Base-by-base conservation (phyloP, 1,139 yeast genomes). In the Hyphopichia khmerensis region DNA sequence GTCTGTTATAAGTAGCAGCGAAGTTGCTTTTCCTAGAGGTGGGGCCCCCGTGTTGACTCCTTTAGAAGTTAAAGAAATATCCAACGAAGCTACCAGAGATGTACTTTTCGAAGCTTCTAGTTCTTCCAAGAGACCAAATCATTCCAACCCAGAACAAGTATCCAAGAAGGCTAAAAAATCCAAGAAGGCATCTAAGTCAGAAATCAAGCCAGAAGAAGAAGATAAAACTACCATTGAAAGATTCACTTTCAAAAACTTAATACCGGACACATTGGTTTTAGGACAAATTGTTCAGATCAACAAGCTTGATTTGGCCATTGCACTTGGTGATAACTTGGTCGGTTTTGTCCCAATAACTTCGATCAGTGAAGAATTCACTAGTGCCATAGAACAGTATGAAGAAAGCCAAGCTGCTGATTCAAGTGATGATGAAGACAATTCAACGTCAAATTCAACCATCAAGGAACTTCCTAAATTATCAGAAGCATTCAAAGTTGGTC, bases 21-120 rank as follows among this genome's bases (percentile, higher is more conserved):
- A 87, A 50, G 77, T 82, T 41, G 80, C 96, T 16, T 93, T 93
- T 60, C 99, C 99, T 40, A 84, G 99, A 80, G 99, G 99, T 55
- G 97, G 97, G 43, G 80, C 87, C 10, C 79, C 91, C 19, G 88
- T 83, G 15, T 76, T 91, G 61, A 81, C 96, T 2, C 91, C 99
- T 4, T 69, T 93, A 51, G 99, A 93, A 66, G 82, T 89, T 53
- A 90, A 90, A 62, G 95, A 90, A 60, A 95, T 91, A 42, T 84
- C 96, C 33, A 90, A 89, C 58, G 96, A 93, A 62, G 99, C 95
- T 36, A 83, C 91, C 27, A 79, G 79, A 52, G 99, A 93, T 69
- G 95, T 87, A 23, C 70, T 88, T 43, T 87, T 87, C 52, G 91
- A 80, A 53, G 41, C 65, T 14, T 33, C 45, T 10, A 30, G 24